These are phyloP conservation scores for Physaria fendleri DNA, from an alignment of 345 rosid species.

Conservation along the genomic window DNA sequence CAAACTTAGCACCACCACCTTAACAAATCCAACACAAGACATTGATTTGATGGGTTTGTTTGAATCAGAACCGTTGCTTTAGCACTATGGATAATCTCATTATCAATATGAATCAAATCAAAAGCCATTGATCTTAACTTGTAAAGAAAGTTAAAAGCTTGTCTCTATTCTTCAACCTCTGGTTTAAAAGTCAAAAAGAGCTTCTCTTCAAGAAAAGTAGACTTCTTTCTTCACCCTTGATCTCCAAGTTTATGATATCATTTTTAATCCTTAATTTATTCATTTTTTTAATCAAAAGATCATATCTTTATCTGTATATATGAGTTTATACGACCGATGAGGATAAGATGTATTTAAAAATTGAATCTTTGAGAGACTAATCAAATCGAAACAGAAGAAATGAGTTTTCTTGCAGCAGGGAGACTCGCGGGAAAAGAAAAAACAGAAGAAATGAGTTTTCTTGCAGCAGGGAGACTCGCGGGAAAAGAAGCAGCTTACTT, in stretches of 20 bases:
- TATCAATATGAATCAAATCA: not conserved
- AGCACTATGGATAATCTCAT: not conserved
- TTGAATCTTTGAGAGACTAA: constrained; percentile 3
- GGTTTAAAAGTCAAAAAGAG: constrained; percentile 18
- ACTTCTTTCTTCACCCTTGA: constrained; percentile 13
- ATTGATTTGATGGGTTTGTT: not conserved
- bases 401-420: constrained; percentile 85
- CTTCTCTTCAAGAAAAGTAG: constrained; percentile 20
- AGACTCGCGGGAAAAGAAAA: constrained; percentile 77
- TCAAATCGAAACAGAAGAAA: constrained; percentile 13
- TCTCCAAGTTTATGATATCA: constrained; percentile 20
- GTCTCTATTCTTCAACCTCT: not conserved
- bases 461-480: constrained; percentile 68
- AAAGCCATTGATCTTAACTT: constrained; percentile 1
- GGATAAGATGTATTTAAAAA: constrained; percentile 6
- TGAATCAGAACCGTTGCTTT: not conserved
- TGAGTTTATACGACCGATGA: not conserved
- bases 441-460: constrained; percentile 59
- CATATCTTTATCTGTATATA: not conserved
- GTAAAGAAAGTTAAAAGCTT: constrained; percentile 17
- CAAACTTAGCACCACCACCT: no score
- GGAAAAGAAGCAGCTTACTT: constrained; percentile 91
- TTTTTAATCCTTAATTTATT: not conserved
- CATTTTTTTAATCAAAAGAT: not conserved
- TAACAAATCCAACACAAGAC: no score